Conservation (phyloP, 108 stramenopile species). For the Fragilariopsis cylindrus region DNA sequence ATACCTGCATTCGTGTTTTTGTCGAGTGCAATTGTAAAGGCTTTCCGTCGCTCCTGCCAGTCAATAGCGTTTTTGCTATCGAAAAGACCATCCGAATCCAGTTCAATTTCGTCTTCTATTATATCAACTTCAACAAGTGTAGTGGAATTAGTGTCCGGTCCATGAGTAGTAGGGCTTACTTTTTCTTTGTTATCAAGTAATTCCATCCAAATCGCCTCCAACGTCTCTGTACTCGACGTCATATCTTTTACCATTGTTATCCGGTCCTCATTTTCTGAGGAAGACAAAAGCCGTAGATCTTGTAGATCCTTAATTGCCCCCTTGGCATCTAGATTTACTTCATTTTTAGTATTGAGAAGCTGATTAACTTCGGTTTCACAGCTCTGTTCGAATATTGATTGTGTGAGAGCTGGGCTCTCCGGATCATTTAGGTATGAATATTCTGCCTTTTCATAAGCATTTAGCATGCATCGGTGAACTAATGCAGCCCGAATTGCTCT, state of each 20-base stretch:
- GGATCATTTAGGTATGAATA: neutral
- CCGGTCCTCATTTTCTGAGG: neutral
- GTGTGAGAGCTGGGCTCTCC: neutral
- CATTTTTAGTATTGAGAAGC: constrained; percentile 17
- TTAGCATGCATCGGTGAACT: constrained; percentile 42
- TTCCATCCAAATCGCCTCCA: constrained; percentile 34
- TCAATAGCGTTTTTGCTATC: neutral
- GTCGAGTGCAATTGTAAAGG: neutral
- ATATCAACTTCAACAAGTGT: too few species aligned
- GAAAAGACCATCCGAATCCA: too few species aligned
- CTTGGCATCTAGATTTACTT: constrained; percentile 56
- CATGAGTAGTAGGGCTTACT: neutral
- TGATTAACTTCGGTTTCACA: constrained; percentile 30
- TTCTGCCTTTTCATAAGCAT: constrained; percentile 17
- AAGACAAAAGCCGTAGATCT: constrained; percentile 44
- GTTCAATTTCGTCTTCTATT: too few species aligned
- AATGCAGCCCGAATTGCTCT: constrained; percentile 58
- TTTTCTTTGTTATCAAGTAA: constrained; percentile 26
- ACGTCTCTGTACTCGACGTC: constrained; percentile 4
- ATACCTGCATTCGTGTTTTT: neutral
- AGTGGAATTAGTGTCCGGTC: too few species aligned
- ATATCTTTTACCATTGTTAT: constrained; percentile 20
- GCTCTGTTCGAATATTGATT: constrained; percentile 9
- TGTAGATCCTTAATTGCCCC: constrained; percentile 61
- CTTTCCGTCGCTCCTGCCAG: constrained; percentile 4